phyloP scores from a whole-genome alignment of 2,329 filamentous ascomycete species.

The Triangularia verruculosa region DNA sequence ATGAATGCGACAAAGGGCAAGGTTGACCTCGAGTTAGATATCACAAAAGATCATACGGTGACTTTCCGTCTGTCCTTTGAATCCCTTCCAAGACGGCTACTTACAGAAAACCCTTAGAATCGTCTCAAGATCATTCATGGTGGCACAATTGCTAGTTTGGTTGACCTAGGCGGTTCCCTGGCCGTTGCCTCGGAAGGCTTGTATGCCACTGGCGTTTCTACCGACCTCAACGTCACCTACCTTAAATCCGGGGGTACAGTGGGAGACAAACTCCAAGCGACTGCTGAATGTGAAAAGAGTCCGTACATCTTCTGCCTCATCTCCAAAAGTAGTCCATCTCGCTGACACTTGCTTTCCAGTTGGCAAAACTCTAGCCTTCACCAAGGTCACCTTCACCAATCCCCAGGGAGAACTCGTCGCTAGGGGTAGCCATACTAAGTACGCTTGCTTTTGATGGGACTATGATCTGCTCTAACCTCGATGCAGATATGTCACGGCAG shows the following conservation, averaged over 20 bases:
- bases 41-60: slow-evolving; percentile 72
- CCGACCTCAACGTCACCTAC: slow-evolving; percentile 65
- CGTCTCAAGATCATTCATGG: slow-evolving; percentile 74
- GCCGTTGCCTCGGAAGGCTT: slow-evolving; percentile 63
- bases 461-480: background rate
- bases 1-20: slow-evolving; percentile 61
- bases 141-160: slow-evolving; percentile 74
- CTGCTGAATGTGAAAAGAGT: slow-evolving; percentile 62
- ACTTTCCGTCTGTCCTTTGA: slow-evolving; percentile 27
- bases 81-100: background rate
- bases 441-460: slow-evolving; percentile 24
- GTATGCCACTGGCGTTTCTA: slow-evolving; percentile 62
- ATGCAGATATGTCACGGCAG: slow-evolving; percentile 19
- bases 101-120: slow-evolving; percentile 50
- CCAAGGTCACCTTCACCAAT: slow-evolving; percentile 58
- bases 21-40: slow-evolving; percentile 74
- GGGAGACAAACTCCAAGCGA: slow-evolving; percentile 55
- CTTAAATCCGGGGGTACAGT: slow-evolving; percentile 55
- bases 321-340: background rate
- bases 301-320: slow-evolving; percentile 21
- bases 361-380: slow-evolving; percentile 62
- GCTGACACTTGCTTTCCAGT: slow-evolving; percentile 39
- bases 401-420: slow-evolving; percentile 58
- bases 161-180: slow-evolving; percentile 63
- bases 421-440: slow-evolving; percentile 66